Evolutionary conservation across 805 yeast genomes (phyloP), one percentile per base, ranked within the genome.

Genomic region (Myxozyma kluyveri): DNA sequence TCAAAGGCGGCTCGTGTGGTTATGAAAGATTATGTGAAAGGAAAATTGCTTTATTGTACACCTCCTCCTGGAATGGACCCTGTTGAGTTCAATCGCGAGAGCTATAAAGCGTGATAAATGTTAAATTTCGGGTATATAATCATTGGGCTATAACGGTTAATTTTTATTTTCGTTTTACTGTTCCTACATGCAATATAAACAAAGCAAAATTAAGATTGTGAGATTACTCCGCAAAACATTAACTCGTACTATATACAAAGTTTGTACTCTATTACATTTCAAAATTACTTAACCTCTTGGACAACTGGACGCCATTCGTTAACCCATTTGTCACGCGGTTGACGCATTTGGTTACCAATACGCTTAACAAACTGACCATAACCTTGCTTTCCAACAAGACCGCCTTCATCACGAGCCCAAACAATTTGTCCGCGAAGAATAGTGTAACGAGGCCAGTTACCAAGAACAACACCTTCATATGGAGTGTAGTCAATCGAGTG

Each of bases 1-100:
- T 82, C 95, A 39, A 79, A 99, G 69, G 96, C 99, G 12, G 83
- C 96, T 38, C 79, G 99, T 68, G 86, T 87, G 61, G 80, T 93
- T 48, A 76, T 93, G 67, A 93, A 93, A 70, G 99, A 93, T 69
- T 93, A 89, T 63, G 97, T 95, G 24, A 87, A 80, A 68, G 99
- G 98, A 59, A 90, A 88, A 68, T 73, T 93, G 51, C 73, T 88
- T 43, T 90, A 78, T 66, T 83, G 87, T 38, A 83, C 82, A 58
- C 96, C 98, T 14, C 99, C 99, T 36, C 98, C 98, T 48, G 73
- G 72, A 42, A 67, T 76, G 19, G 81, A 72, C 3, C 83, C 80
- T 46, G 84, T 81, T 12, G 74, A 71, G 18, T 93, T 89, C 72
- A 93, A 93, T 71, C 70, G 74, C 56, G 91, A 82, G n/a, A 68